These are phyloP conservation scores for Spencermartinsiella europaea DNA, from an alignment of 805 yeast species.

Conservation along the genomic window DNA sequence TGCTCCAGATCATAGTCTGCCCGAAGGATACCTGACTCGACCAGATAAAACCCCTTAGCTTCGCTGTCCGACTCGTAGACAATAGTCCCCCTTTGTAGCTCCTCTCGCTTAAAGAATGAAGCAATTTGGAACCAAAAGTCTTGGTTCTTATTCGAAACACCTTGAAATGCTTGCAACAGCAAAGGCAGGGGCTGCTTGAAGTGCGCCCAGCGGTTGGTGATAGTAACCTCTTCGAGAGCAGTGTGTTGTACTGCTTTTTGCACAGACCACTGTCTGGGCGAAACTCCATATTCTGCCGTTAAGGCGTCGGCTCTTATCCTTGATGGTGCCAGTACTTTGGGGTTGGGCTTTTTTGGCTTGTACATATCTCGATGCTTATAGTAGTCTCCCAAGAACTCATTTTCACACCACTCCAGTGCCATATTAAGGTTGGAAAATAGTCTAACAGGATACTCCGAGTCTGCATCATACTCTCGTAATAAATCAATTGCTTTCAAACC, in stretches of 20 bases:
- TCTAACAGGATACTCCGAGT: slow-evolving; percentile 41
- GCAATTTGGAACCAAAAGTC: slow-evolving; percentile 62
- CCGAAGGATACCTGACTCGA: slow-evolving; percentile 52
- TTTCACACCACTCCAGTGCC: slow-evolving; percentile 96
- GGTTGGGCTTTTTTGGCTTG: slow-evolving; percentile 1
- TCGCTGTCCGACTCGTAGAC: slow-evolving; percentile 41
- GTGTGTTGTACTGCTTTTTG: slow-evolving; percentile 32
- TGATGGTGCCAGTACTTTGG: background rate
- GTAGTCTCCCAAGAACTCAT: slow-evolving; percentile 68
- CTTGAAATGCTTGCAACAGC: slow-evolving; percentile 59
- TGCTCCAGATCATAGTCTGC: slow-evolving; percentile 49
- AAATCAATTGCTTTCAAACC: slow-evolving; percentile 82
- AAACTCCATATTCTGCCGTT: slow-evolving; percentile 18
- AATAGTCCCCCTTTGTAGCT: slow-evolving; percentile 41
- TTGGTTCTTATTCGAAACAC: slow-evolving; percentile 45
- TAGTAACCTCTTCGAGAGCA: slow-evolving; percentile 29
- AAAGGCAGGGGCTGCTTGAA: slow-evolving; percentile 56
- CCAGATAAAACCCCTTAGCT: slow-evolving; percentile 54
- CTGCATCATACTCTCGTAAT: slow-evolving; percentile 50
- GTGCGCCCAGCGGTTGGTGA: slow-evolving; percentile 30
- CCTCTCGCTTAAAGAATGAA: slow-evolving; percentile 49
- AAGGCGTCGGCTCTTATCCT: background rate
- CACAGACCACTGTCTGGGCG: slow-evolving; percentile 27
- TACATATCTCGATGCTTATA: slow-evolving; percentile 35
- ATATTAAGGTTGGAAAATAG: slow-evolving; percentile 75